Base-by-base conservation (phyloP, 2,329 filamentous ascomycete species). In the Aspergillus cejpii region DNA sequence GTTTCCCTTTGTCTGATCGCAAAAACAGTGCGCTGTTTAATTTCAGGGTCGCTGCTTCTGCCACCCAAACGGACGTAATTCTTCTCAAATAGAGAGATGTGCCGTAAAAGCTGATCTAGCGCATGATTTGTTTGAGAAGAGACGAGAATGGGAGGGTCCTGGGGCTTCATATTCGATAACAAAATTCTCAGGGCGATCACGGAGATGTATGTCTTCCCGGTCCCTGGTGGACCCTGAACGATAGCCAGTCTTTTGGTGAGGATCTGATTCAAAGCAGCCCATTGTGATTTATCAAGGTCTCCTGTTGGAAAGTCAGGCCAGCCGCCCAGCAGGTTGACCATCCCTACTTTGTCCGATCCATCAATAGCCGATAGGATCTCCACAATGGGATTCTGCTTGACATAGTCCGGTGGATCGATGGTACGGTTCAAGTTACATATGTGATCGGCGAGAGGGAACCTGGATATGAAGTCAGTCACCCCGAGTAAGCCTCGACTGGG, bases 51-150 rank as follows among this genome's bases (percentile, higher is more conserved):
- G 41, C 79, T 77, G 14, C 84, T 86, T 23, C 85, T 77, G 2
- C 83, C 81, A 33, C 88, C 88, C 7, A 87, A 66, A 6, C 83
- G 77, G 39, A 84, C 68, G 45, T 89, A 81, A 1, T 79, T 74
- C 0, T 68, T 63, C 54, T 84, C 81, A 53, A 84, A 84, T 5
- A 69, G 59, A 1, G 80, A 71, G 12, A 88, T 73, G 43, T 83
- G 79, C 1, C 70, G 68, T 0, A 95, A 71, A 0, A 96, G 72
- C 59, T 95, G 89, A 55, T 96, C 89, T 0, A 95, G 70, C 0
- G 89, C 89, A 64, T 95, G 88, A 47, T 96, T 96, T 0, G 89
- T 96, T 56, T 95, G 88, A 6, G 87, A 88, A 0, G 88, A 78
- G 3, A 95, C 74, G 15, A 95, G 74, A 23, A 96, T 81, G 0